Conservation (phyloP, 1,284 basidiomycete species). For the Pyrrhoderma lamaoense region DNA sequence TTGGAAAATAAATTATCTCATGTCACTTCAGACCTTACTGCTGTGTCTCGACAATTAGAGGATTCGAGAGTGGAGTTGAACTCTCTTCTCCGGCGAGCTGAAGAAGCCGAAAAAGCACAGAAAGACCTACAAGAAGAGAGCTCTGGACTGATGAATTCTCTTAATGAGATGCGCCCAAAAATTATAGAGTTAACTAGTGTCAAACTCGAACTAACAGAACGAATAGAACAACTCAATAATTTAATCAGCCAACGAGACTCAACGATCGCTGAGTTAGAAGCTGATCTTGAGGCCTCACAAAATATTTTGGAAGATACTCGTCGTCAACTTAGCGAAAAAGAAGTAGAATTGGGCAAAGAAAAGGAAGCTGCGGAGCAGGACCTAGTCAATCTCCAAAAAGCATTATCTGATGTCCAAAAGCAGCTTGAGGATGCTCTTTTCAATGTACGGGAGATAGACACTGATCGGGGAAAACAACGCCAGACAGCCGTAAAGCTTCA, state of each 20-base stretch:
- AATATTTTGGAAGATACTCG: constrained; percentile 41
- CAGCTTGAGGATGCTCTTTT: constrained; percentile 49
- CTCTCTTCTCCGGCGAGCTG: constrained; percentile 53
- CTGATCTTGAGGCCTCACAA: constrained; percentile 44
- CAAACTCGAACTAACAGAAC: constrained; percentile 61
- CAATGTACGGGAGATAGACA: constrained; percentile 47
- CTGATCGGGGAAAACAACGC: constrained; percentile 48
- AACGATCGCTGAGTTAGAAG: constrained; percentile 55
- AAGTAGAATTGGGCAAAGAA: constrained; percentile 37
- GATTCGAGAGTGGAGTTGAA: constrained; percentile 54
- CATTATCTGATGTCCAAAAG: constrained; percentile 52
- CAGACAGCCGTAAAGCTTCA: constrained; percentile 44
- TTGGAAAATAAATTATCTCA: constrained; percentile 54
- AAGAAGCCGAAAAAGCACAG: constrained; percentile 65
- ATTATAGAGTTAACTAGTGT: constrained; percentile 67
- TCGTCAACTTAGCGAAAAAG: constrained; percentile 34
- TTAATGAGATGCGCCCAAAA: constrained; percentile 80
- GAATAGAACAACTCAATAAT: constrained; percentile 47
- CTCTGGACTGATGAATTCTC: constrained; percentile 59
- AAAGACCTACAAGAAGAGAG: constrained; percentile 68
- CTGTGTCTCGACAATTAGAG: constrained; percentile 51
- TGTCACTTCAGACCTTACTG: constrained; percentile 44
- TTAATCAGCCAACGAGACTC: constrained; percentile 47
- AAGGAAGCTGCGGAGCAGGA: constrained; percentile 38
- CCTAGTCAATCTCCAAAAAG: constrained; percentile 52